Evolutionary conservation across 2,329 filamentous ascomycete genomes (phyloP).

Genomic region (Didymella pinodella): DNA sequence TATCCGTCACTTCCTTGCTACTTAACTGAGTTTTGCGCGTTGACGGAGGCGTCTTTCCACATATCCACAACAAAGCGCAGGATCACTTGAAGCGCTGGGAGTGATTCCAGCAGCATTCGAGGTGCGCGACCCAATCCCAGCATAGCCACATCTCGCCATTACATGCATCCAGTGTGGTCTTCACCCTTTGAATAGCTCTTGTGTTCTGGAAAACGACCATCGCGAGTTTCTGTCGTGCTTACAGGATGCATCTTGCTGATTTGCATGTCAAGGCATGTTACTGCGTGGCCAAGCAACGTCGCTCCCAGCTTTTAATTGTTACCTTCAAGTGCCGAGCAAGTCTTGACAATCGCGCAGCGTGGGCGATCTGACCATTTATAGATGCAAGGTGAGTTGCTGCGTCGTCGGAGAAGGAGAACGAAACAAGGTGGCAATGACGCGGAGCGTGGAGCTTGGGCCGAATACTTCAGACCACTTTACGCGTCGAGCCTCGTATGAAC

Average conservation of each 20-base stretch:
- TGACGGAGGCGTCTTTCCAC: too few species aligned
- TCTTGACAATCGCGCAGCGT: not conserved
- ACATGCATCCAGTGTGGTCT: not conserved
- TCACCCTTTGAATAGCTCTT: not conserved
- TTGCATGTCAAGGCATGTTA: not conserved
- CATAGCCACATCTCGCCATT: not conserved
- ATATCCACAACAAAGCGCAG: not conserved
- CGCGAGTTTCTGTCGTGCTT: not conserved
- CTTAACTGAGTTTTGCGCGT: too few species aligned
- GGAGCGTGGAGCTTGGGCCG: slow-evolving; percentile 20
- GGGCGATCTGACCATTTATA: not conserved
- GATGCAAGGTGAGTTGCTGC: not conserved
- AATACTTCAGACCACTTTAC: slow-evolving; percentile 29
- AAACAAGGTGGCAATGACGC: slow-evolving; percentile 12
- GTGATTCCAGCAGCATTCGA: too few species aligned
- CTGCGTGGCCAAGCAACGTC: not conserved
- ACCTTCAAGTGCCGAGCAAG: too few species aligned
- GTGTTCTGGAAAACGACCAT: not conserved
- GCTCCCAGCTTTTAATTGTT: not conserved
- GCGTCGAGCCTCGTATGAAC: slow-evolving; percentile 23
- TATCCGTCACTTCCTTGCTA: not conserved
- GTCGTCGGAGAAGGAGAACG: not conserved
- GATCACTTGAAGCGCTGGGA: not conserved
- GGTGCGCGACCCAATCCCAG: not conserved
- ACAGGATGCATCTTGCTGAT: not conserved